Conservation (phyloP, 495 filamentous ascomycete genomes). For the Melanomma pulvis-pyrius region DNA sequence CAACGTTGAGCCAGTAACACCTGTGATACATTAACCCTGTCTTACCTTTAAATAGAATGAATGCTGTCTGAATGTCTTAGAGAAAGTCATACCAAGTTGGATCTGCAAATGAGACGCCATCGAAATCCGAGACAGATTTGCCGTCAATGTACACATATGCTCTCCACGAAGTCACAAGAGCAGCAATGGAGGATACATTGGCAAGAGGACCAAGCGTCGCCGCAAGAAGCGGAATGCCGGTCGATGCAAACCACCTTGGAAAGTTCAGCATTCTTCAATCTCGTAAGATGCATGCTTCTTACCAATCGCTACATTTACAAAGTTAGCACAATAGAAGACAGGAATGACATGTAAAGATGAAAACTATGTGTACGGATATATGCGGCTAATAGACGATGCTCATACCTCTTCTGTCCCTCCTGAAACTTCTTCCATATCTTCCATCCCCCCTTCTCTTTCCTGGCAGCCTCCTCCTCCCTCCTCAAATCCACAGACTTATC, state of each 20-base stretch:
- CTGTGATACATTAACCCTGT: constrained; percentile 20
- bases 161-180: constrained; percentile 69
- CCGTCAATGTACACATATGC: constrained; percentile 45
- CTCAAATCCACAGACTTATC: background rate
- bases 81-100: constrained; percentile 41
- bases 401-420: constrained; percentile 25
- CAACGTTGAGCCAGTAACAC: constrained; percentile 60
- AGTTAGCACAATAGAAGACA: background rate
- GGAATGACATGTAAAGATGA: background rate
- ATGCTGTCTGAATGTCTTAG: background rate
- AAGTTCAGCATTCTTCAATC: background rate
- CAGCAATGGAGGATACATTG: constrained; percentile 76
- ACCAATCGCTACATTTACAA: background rate
- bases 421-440: constrained; percentile 19
- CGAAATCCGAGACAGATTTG: constrained; percentile 45
- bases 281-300: background rate
- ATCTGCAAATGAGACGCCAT: constrained; percentile 49
- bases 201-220: constrained; percentile 73
- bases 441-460: background rate
- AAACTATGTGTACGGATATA: background rate
- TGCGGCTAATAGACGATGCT: background rate
- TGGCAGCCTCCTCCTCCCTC: background rate
- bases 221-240: constrained; percentile 72
- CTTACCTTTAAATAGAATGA: background rate
- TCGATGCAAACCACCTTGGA: constrained; percentile 74